phyloP scores from a whole-genome alignment of 345 rosid genomes.

The Salix exigua region DNA sequence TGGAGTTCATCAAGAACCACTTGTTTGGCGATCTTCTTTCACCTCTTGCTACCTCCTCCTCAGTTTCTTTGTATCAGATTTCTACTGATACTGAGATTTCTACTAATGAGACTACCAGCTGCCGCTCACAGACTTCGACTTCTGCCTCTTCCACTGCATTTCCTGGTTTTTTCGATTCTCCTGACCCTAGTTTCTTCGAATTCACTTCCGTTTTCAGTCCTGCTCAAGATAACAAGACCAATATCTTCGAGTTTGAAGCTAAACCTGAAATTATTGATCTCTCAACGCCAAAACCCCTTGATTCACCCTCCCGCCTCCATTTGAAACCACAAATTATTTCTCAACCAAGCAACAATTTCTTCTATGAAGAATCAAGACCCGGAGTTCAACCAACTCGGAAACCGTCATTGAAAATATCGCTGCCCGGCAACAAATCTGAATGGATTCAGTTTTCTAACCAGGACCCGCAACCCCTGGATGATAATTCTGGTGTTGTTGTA shows the following conservation, averaged over 20 bases:
- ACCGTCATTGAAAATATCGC: slow-evolving; percentile 39
- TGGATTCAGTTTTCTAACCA: slow-evolving; percentile 43
- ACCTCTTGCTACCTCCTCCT: slow-evolving; percentile 1
- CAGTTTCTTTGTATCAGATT: background rate
- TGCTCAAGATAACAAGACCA: background rate
- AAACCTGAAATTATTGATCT: slow-evolving; percentile 42
- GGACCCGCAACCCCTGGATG: background rate
- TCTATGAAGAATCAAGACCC: slow-evolving; percentile 30
- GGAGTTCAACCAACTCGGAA: background rate
- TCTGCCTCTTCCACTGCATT: slow-evolving; percentile 23
- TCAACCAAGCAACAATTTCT: background rate
- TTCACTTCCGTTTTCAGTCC: background rate
- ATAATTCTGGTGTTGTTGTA: background rate
- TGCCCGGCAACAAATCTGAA: slow-evolving; percentile 40
- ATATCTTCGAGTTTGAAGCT: slow-evolving; percentile 32
- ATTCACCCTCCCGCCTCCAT: background rate
- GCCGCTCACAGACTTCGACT: slow-evolving; percentile 23
- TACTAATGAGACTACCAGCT: background rate
- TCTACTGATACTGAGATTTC: background rate
- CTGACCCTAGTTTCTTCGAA: slow-evolving; percentile 23
- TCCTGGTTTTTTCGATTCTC: slow-evolving; percentile 10
- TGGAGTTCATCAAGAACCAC: slow-evolving; percentile 47
- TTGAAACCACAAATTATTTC: slow-evolving; percentile 3
- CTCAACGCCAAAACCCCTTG: slow-evolving; percentile 21
- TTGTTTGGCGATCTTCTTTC: slow-evolving; percentile 46